Base-by-base conservation (phyloP, 2,329 filamentous ascomycete species). In the Stachybotrys chartarum region DNA sequence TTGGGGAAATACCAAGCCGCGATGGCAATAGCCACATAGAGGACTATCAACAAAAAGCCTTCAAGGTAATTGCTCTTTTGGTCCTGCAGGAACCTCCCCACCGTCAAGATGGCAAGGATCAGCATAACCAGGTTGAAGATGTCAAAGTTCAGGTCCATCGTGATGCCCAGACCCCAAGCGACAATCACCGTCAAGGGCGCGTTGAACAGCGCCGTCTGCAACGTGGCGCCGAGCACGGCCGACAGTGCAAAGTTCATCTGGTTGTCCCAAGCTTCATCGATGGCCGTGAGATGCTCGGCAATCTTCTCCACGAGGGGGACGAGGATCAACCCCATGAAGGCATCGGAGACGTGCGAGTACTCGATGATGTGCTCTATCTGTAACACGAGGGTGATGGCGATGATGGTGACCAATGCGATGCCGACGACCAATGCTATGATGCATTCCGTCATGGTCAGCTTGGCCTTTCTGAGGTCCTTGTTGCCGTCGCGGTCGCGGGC, bases 1-100 rank as follows among this genome's bases (percentile, higher is more conserved):
- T 80, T 77, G 3, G 81, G 82, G 59, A 80, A 84, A 63, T 79
- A 83, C 59, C 72, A 81, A 1, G 81, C 80, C 1, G 80, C 81
- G 1, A 82, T 79, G 11, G 82, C 82, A 60, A 86, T 82, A 32
- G 80, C 79, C 49, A 84, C 65, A 62, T 85, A 86, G 6, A 85
- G 75, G 50, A 88, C 80, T 17, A 96, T 83, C 60, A 90, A 90
- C 17, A 97, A 79, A 30, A 84, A 81, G 2, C 92, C 92, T 70
- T 97, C 92, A 5, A 97, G 80, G 66, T 95, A 97, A 67, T 96
- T 95, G 58, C 85, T 90, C 77, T 94, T 93, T 61, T 90, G 85
- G 67, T 97, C 92, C 52, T 91, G 80, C 54, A 97, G 73, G 72
- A 96, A 96, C 58, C 91, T 90, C 1, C 91, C 91, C 44, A 96